A percentile compares a stretch with the other conserved stretches of the same genome.
phyloP scores from a whole-genome alignment of 2,329 filamentous ascomycete species.

The Ophiostoma tasmaniense region DNA sequence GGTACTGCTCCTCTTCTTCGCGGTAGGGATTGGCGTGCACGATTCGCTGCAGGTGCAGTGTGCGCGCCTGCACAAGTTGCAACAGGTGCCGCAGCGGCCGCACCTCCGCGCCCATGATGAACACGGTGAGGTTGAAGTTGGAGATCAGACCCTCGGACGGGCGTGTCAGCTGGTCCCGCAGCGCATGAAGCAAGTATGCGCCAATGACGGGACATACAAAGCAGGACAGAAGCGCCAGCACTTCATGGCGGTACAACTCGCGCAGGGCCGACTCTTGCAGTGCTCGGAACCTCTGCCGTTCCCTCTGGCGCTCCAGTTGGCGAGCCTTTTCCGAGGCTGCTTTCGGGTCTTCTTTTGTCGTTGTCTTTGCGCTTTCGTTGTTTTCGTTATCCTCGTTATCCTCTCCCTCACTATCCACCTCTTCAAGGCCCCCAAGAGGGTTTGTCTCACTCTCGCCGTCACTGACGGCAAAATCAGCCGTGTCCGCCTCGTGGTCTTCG shows the following conservation, averaged over 20 bases:
- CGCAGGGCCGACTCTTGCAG: constrained; percentile 35
- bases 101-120: constrained; percentile 78
- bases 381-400: neutral
- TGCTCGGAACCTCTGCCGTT: constrained; percentile 19
- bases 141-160: constrained; percentile 82
- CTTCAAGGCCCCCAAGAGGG: neutral
- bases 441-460: constrained; percentile 26
- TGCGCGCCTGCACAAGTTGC: constrained; percentile 69
- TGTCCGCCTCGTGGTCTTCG: constrained; percentile 38
- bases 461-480: constrained; percentile 30
- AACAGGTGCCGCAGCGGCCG: constrained; percentile 75
- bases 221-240: constrained; percentile 65
- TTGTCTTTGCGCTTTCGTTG: neutral
- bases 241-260: constrained; percentile 68
- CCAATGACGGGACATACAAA: constrained; percentile 70
- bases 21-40: constrained; percentile 47
- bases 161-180: constrained; percentile 70
- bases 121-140: constrained; percentile 87
- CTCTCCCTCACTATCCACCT: neutral
- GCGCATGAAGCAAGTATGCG: constrained; percentile 75
- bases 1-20: constrained; percentile 18
- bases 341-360: neutral
- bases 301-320: constrained; percentile 20
- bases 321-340: constrained; percentile 13
- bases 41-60: constrained; percentile 69